Conservation (phyloP, 208 protist genomes). For the Trypanosoma caninum region DNA sequence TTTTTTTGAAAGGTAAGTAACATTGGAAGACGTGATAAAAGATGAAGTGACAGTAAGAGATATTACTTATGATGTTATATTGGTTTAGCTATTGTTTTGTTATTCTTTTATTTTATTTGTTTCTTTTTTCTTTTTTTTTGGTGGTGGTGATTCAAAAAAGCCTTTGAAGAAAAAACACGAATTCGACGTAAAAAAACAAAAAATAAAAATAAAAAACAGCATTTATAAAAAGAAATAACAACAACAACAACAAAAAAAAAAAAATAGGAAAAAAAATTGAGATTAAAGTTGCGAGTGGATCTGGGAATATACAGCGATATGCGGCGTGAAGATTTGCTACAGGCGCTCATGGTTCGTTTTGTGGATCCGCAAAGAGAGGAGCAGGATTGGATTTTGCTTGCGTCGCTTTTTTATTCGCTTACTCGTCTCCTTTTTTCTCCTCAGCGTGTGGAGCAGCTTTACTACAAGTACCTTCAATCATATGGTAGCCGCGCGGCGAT, state of each 20-base stretch:
- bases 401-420: conserved; percentile 30
- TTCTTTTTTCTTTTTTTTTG: conserved; percentile 6
- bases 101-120: conserved; percentile 13
- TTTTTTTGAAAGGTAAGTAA: no score
- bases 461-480: conserved; percentile 20
- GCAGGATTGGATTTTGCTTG: conserved; percentile 26
- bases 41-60: conserved; percentile 1
- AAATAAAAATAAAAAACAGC: neutral
- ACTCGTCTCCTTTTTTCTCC: conserved; percentile 21
- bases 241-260: no score
- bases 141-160: neutral
- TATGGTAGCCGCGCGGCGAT: conserved; percentile 21
- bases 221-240: no score
- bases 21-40: neutral
- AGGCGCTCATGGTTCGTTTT: conserved; percentile 17
- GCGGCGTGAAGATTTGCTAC: conserved; percentile 6
- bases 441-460: conserved; percentile 26
- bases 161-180: neutral
- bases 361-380: conserved; percentile 18
- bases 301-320: no score
- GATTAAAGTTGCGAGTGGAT: no score
- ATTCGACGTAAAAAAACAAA: neutral
- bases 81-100: neutral
- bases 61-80: neutral
- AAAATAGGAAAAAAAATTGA: no score